phyloP scores from a whole-genome alignment of 1,139 yeast genomes.

The Geotrichum carabidarum region DNA sequence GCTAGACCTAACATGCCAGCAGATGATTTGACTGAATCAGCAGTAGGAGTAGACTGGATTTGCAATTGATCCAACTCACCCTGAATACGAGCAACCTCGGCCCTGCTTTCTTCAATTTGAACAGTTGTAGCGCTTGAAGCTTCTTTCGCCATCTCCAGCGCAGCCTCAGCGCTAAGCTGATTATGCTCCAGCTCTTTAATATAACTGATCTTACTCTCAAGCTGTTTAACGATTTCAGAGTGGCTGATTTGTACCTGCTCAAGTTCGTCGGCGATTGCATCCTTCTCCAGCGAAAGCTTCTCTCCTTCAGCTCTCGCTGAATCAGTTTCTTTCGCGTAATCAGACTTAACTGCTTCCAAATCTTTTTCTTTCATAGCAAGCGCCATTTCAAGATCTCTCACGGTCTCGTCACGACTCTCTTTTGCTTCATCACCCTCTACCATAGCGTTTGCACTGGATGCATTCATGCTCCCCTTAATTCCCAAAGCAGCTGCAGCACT shows the following conservation, averaged over 20 bases:
- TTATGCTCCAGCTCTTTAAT: conserved; percentile 6
- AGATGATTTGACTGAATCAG: conserved; percentile 5
- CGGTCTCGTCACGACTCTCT: not conserved
- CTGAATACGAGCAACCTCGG: conserved; percentile 8
- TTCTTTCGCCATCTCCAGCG: conserved; percentile 9
- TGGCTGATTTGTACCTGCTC: not conserved
- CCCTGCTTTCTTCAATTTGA: conserved; percentile 8
- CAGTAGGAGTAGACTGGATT: conserved; percentile 3
- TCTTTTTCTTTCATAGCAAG: conserved; percentile 5
- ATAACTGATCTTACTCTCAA: not conserved
- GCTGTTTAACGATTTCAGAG: not conserved
- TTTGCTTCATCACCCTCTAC: not conserved
- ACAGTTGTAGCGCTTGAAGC: conserved; percentile 11
- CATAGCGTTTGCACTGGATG: no score
- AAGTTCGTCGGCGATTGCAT: conserved; percentile 1
- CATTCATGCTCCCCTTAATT: no score
- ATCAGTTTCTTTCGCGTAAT: conserved; percentile 3
- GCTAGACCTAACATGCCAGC: conserved; percentile 12
- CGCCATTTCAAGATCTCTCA: conserved; percentile 6
- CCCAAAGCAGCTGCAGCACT: not conserved
- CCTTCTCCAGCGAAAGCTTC: not conserved
- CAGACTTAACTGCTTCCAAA: conserved; percentile 10
- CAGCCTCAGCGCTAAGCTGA: not conserved
- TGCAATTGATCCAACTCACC: conserved; percentile 5
- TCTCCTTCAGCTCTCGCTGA: conserved; percentile 5